Evolutionary conservation across 2,329 filamentous ascomycete genomes (phyloP).

Genomic region (Huntiella decipiens): DNA sequence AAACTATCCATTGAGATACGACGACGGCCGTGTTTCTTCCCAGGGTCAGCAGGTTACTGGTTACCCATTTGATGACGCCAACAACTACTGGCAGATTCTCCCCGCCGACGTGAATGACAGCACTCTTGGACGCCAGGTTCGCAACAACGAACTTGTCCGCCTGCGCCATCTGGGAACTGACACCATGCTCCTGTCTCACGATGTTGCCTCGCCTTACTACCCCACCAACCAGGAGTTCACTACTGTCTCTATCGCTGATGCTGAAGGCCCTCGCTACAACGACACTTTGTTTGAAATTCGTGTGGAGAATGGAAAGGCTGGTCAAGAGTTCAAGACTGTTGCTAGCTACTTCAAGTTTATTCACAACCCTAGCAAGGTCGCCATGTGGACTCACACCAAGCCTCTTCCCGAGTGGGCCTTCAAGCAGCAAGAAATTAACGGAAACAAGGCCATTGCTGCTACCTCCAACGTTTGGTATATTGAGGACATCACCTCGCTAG

Average conservation of each 20-base stretch:
- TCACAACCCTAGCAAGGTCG: constrained; percentile 85
- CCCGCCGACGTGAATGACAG: constrained; percentile 38
- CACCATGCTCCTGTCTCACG: constrained; percentile 74
- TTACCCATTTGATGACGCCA: constrained; percentile 95
- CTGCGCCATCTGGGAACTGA: constrained; percentile 76
- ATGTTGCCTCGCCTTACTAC: constrained; percentile 89
- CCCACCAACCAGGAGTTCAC: constrained; percentile 99
- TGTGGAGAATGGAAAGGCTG: constrained; percentile 66
- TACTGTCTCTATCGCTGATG: constrained; percentile 53
- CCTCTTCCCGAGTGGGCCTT: constrained; percentile 94
- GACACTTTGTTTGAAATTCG: constrained; percentile 88
- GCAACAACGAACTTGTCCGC: constrained; percentile 69
- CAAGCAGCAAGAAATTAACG: constrained; percentile 97
- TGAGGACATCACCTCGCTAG: constrained; percentile 72
- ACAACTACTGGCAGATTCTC: constrained; percentile 94
- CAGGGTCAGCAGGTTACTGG: constrained; percentile 97
- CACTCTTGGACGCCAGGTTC: constrained; percentile 41
- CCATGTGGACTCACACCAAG: constrained; percentile 95
- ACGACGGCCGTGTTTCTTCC: constrained; percentile 90
- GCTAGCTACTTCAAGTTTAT: constrained; percentile 90
- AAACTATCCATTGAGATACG: constrained; percentile 80
- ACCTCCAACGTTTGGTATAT: constrained; percentile 89
- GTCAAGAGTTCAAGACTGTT: constrained; percentile 74
- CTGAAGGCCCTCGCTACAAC: constrained; percentile 53
- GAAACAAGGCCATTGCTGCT: constrained; percentile 85